Conservation (phyloP, 1,284 basidiomycete species). For the Ceratobasidium sp. region DNA sequence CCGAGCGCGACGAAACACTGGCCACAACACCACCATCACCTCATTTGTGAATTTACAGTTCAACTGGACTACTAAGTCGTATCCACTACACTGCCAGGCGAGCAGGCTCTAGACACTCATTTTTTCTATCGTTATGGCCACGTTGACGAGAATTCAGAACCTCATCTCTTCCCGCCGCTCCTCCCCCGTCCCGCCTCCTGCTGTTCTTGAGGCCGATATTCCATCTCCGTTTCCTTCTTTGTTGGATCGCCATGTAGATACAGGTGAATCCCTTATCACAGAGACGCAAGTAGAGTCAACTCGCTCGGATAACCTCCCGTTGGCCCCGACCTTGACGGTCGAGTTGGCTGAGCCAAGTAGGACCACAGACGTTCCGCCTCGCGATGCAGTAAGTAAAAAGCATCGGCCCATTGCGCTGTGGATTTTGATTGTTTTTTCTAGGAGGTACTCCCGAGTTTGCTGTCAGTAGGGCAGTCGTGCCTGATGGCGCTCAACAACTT, state of each 20-base stretch:
- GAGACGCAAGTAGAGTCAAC: constrained; percentile 41
- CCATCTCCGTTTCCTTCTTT: constrained; percentile 54
- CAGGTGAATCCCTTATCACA: constrained; percentile 38
- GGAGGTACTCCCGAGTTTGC: constrained; percentile 76
- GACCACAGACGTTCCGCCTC: constrained; percentile 19
- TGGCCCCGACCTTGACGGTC: constrained; percentile 25
- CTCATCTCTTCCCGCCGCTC: constrained; percentile 38
- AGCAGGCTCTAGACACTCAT: constrained; percentile 24
- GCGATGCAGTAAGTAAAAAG: constrained; percentile 14
- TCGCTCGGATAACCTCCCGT: constrained; percentile 29
- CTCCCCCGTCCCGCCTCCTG: constrained; percentile 19
- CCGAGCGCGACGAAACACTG: constrained; percentile 24
- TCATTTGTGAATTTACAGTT: constrained; percentile 25
- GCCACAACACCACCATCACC: constrained; percentile 35
- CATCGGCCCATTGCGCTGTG: background rate
- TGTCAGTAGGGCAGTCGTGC: constrained; percentile 77
- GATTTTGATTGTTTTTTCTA: constrained; percentile 18
- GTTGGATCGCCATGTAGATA: constrained; percentile 45
- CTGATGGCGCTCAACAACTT: constrained; percentile 78
- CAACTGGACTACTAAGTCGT: constrained; percentile 24
- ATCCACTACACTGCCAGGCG: background rate
- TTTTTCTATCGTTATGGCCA: constrained; percentile 21
- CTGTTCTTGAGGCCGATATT: constrained; percentile 53
- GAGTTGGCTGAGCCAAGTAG: constrained; percentile 25
- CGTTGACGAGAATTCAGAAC: constrained; percentile 41